These are phyloP conservation scores for Trichoderma harzianum DNA, from an alignment of 2,329 filamentous ascomycete genomes.

Conservation along the genomic window DNA sequence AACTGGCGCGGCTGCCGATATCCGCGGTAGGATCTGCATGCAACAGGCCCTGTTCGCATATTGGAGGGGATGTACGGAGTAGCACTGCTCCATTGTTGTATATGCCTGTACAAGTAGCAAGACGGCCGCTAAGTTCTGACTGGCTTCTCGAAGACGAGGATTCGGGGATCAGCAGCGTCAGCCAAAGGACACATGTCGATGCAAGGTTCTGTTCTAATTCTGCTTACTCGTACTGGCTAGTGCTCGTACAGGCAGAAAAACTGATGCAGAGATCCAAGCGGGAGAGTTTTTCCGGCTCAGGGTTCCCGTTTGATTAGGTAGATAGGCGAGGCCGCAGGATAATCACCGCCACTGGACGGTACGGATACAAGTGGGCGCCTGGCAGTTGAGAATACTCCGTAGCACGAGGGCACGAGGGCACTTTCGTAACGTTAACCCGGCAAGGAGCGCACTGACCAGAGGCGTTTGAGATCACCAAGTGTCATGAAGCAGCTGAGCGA, in stretches of 20 bases:
- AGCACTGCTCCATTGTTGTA: neutral
- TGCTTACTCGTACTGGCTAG: neutral
- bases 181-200: neutral
- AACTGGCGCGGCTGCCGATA: neutral
- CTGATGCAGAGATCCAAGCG: neutral
- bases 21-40: constrained; percentile 6
- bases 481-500: neutral
- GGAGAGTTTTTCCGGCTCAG: neutral
- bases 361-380: neutral
- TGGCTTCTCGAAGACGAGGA: constrained; percentile 11
- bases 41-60: neutral
- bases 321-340: constrained; percentile 13
- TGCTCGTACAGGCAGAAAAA: neutral
- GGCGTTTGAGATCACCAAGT: neutral
- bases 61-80: neutral
- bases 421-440: constrained; percentile 3
- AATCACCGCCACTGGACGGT: neutral
- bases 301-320: neutral
- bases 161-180: neutral
- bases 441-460: neutral
- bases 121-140: neutral
- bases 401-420: neutral
- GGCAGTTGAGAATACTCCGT: neutral
- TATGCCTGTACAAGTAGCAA: neutral
- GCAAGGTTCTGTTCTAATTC: neutral